Percentiles rank a stretch among this genome's conserved stretches.
Conservation (phyloP, 2,329 filamentous ascomycete species). For the Calcarisporium arbuscula region DNA sequence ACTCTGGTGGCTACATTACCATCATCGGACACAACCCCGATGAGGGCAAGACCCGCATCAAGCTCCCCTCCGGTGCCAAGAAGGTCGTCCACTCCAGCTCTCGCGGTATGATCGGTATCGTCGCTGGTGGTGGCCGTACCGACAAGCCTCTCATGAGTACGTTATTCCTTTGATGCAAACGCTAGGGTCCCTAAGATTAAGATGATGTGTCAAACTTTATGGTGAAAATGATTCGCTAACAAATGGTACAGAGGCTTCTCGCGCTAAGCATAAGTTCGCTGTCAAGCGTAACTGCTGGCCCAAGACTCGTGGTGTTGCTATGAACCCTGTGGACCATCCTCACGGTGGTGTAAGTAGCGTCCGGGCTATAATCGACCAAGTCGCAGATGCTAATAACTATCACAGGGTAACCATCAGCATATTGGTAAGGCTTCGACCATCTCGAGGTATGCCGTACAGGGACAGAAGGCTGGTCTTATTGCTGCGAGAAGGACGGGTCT, state of each 20-base stretch:
- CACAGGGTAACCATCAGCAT: constrained; percentile 97
- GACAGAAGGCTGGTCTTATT: constrained; percentile 99
- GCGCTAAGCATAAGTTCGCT: constrained; percentile 99
- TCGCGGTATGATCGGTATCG: constrained; percentile 99
- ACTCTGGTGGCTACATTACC: constrained; percentile 99
- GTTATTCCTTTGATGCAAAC: constrained; percentile 24
- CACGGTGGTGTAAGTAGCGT: constrained; percentile 71
- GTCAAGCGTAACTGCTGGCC: constrained; percentile 99
- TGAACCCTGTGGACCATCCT: constrained; percentile 99
- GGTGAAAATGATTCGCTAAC: constrained; percentile 32
- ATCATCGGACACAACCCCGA: constrained; percentile 96
- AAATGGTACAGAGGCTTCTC: constrained; percentile 73
- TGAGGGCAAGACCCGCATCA: constrained; percentile 99
- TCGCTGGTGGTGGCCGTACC: constrained; percentile 97
- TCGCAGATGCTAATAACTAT: constrained; percentile 35
- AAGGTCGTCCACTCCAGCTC: constrained; percentile 91
- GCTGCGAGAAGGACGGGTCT: constrained; percentile 99
- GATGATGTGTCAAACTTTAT: not conserved
- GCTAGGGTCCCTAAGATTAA: not conserved
- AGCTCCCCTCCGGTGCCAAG: constrained; percentile 98
- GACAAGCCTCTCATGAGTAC: constrained; percentile 97
- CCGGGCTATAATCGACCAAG: constrained; percentile 2
- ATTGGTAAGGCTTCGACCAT: constrained; percentile 99
- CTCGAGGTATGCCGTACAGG: constrained; percentile 92
- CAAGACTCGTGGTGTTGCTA: constrained; percentile 99